These are phyloP conservation scores for Carpinus fangiana DNA, from an alignment of 306 rosid species.

Conservation along the genomic window DNA sequence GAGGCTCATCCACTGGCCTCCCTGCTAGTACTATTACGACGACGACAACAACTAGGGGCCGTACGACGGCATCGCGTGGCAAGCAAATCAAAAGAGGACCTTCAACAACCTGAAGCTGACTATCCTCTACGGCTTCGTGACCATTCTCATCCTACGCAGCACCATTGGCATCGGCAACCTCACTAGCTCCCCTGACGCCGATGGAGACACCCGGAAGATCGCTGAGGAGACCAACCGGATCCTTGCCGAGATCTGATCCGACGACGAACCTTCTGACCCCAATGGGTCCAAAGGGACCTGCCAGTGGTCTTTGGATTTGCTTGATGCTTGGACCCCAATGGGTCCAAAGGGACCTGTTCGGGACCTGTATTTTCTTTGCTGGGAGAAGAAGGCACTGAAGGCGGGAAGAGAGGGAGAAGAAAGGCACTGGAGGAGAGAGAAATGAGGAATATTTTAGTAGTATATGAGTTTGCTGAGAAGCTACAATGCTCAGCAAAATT, in stretches of 20 bases:
- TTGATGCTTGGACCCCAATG: conserved; percentile 99
- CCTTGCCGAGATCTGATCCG: conserved; percentile 96
- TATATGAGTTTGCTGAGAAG: too few relatives aligned
- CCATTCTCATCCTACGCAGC: conserved; percentile 95
- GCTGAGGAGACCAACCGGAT: conserved; percentile 84
- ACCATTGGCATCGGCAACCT: conserved; percentile 84
- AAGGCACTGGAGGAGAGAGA: too few relatives aligned
- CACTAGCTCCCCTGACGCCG: conserved; percentile 54
- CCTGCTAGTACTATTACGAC: conserved; percentile 27
- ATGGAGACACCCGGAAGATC: conserved; percentile 62
- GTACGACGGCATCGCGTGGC: conserved; percentile 57
- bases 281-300: conserved; percentile 63
- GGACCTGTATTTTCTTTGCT: conserved; percentile 2
- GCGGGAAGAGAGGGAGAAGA: too few relatives aligned
- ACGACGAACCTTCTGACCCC: conserved; percentile 69
- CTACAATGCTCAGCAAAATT: too few relatives aligned
- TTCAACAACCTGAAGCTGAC: conserved; percentile 93
- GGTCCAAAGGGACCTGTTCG: conserved; percentile 85
- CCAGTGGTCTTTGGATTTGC: conserved; percentile 97
- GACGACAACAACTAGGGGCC: conserved; percentile 30
- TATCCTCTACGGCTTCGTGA: conserved; percentile 86
- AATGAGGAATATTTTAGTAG: too few relatives aligned
- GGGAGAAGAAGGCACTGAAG: too few relatives aligned
- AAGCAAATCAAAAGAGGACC: conserved; percentile 87
- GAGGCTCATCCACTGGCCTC: neutral